Base-by-base conservation (phyloP, 352 stramenopile species). In the Nothophytophthora sp. region DNA sequence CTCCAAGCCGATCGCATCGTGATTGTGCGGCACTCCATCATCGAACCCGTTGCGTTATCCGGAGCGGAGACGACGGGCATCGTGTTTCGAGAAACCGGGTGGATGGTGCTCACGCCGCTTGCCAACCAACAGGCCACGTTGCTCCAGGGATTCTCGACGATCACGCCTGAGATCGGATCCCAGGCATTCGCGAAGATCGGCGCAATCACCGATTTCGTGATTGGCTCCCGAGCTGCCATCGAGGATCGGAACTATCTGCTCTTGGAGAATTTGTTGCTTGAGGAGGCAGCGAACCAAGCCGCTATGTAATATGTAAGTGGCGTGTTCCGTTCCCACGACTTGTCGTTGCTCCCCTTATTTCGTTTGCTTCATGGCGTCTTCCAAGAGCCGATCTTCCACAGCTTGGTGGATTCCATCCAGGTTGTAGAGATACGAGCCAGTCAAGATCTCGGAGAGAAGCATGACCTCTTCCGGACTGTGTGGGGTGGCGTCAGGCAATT, bases 351-450 rank as follows among this genome's bases (percentile, higher is more conserved):
- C n/a, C n/a, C n/a, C n/a, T 29, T 15, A 49, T 1, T 13, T 5
- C 4, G 29, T 12, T 1, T 20, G 16, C 16, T 30, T 45, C 41
- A 67, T 57, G 2, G 48, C 42, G 13, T 71, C 47, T 38, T 67
- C 57, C 2, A 71, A 16, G 13, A 71, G 47, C n/a, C 38, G 25
- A 28, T 67, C 62, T 35, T 71, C 56, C 4, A 71, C 52, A 12
- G 42, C 22, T 24, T 71, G 62, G 38, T 71, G 62, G 20, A 67
- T 64, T 4, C 57, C 57, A 2, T 67, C 57, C 18, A 67, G 32
- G 18, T 71, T 71, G 3, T 62, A 44, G 5, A 71, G 54, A 25
- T 63, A 71, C 4, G 55, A 67, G 15, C 30, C 25, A 0, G 50
- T 67, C 9, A 71, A 50, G 11, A 71, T 61, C 4, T 67, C 51